Conservation (phyloP, 345 rosid genomes). For the Cardamine occulta region DNA sequence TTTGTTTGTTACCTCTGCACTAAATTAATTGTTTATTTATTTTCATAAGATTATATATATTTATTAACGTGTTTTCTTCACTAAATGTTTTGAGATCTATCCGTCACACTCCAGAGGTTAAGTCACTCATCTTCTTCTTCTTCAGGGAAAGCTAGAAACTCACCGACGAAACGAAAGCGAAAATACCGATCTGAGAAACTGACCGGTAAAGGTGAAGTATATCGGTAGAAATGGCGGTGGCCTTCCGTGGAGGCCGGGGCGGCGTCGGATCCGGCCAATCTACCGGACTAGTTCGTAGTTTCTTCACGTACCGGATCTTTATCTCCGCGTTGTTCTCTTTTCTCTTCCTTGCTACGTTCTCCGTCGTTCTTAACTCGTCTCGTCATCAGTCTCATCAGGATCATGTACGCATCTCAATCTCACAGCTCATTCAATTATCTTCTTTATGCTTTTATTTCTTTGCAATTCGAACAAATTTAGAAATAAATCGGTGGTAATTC, state of each 20-base stretch:
- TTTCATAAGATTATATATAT: not conserved
- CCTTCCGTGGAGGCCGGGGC: slow-evolving; percentile 72
- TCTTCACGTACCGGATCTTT: slow-evolving; percentile 78
- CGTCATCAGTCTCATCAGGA: slow-evolving; percentile 46
- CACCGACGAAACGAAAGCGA: slow-evolving; percentile 31
- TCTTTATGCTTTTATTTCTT: not conserved
- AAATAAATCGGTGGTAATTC: not conserved
- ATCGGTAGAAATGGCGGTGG: slow-evolving; percentile 64
- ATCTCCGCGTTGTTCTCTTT: slow-evolving; percentile 82
- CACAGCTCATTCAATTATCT: not conserved
- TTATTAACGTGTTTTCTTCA: slow-evolving; percentile 26
- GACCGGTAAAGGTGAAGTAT: slow-evolving; percentile 20
- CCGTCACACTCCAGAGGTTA: slow-evolving; percentile 40
- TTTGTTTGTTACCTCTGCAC: slow-evolving; percentile 33
- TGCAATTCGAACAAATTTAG: slow-evolving; percentile 20
- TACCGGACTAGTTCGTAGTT: slow-evolving; percentile 59
- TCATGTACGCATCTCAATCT: slow-evolving; percentile 51
- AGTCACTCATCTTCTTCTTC: slow-evolving; percentile 25
- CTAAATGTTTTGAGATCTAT: slow-evolving; percentile 43
- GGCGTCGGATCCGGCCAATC: slow-evolving; percentile 53
- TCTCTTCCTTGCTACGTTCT: slow-evolving; percentile 79
- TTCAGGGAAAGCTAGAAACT: not conserved
- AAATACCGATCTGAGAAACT: slow-evolving; percentile 27
- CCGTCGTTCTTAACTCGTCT: slow-evolving; percentile 70
- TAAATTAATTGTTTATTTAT: slow-evolving; percentile 12